These are phyloP conservation scores for Potentilla sterilis DNA, from an alignment of 306 rosid species.

Conservation along the genomic window DNA sequence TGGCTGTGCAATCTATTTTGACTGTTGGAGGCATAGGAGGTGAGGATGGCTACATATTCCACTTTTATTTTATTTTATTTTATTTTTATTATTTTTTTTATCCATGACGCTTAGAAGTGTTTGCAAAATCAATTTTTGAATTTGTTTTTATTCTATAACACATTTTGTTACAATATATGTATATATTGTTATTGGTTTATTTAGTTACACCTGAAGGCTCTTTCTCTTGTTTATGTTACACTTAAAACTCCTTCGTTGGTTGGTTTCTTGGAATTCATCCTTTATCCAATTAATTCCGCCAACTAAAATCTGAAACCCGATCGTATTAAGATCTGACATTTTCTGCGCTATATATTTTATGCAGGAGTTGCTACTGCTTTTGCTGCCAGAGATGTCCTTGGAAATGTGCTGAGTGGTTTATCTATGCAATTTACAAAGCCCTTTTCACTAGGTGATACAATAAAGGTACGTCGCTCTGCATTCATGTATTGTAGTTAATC, in stretches of 20 bases:
- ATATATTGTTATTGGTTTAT: not conserved
- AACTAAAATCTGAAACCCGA: not conserved
- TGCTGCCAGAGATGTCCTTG: conserved; percentile 83
- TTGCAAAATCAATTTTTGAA: not conserved
- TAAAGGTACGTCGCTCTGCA: conserved; percentile 52
- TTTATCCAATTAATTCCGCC: not conserved
- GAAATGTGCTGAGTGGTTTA: conserved; percentile 82
- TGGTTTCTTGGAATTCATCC: conserved; percentile 1
- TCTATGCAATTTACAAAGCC: conserved; percentile 89
- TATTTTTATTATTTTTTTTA: not conserved
- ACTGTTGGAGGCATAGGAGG: conserved; percentile 99
- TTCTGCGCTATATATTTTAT: conserved; percentile 21
- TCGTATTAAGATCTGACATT: conserved; percentile 4
- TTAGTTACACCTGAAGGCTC: not conserved
- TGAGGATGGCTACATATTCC: conserved; percentile 15
- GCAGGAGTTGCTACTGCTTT: conserved; percentile 96
- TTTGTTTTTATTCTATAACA: not conserved
- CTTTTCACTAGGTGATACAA: conserved; percentile 91
- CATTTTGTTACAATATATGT: not conserved
- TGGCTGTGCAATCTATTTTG: conserved; percentile 82
- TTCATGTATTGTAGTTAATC: not conserved
- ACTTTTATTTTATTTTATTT: too few species aligned
- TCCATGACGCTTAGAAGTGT: not conserved
- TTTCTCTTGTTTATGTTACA: not conserved
- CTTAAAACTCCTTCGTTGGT: not conserved